Base-by-base conservation (phyloP, 2,329 filamentous ascomycete genomes). In the Neonectria sp. region DNA sequence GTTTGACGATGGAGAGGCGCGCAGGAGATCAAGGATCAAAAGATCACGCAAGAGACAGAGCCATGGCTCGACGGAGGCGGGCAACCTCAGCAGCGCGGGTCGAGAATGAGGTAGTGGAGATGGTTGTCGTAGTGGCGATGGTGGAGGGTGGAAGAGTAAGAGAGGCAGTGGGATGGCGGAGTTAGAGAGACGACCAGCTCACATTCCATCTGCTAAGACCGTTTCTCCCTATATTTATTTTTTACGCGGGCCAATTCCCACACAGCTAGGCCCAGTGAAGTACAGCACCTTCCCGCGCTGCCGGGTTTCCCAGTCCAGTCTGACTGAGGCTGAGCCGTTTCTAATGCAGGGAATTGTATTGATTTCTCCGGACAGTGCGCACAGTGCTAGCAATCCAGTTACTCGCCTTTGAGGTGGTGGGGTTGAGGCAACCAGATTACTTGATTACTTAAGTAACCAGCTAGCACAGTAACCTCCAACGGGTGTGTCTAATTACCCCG, bases 11-110 rank as follows among this genome's bases (percentile, higher is more conserved):
- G 25, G 57, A 55, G n/a, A 27, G n/a, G 24, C 48, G 60, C 65
- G 40, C n/a, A 45, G n/a, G 45, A 45, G 53, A 48, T 46, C 43
- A 55, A 27, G 17, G 48, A 33, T 70, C 48, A 49, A 49, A 48
- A 55, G 51, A 40, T 72, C 46, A 72, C 43, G 60, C 49, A 15
- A 61, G 53, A 27, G 53, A 31, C 31, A 35, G n/a, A 66, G 70
- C 49, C 70, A 71, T 72, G 52, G 45, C 62, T 55, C 24, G 27
- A 33, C 3, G 11, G 56, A 31, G 33, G 33, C 31, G 35, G 48
- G 59, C 45, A 31, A 35, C 13, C 35, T n/a, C 45, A 21, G 17
- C n/a, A 52, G 33, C 24, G 29, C 31, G 7, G 17, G 15, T 24
- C 24, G 13, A 33, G 15, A 43, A 51, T 11, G 21, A 25, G 17